These are phyloP conservation scores for Erythrophleum ivorense DNA, from an alignment of 331 rosid species.

Conservation along the genomic window DNA sequence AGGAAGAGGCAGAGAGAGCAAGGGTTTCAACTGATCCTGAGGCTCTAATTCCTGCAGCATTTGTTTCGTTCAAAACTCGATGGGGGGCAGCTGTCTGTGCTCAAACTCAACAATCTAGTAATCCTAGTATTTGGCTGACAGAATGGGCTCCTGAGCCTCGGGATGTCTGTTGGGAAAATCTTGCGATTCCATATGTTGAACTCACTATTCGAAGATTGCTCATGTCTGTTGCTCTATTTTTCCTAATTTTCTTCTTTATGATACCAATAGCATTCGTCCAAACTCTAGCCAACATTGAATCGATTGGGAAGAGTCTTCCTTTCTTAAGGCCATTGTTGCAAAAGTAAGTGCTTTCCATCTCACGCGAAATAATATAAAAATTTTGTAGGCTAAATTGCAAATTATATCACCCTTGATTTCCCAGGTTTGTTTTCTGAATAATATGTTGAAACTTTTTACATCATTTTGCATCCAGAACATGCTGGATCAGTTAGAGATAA, in stretches of 20 bases:
- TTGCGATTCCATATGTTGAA: slow-evolving; percentile 83
- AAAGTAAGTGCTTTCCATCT: slow-evolving; percentile 60
- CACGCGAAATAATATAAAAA: slow-evolving; percentile 14
- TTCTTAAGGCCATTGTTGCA: slow-evolving; percentile 73
- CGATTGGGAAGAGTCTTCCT: slow-evolving; percentile 73
- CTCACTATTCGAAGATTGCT: slow-evolving; percentile 73
- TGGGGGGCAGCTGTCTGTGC: slow-evolving; percentile 98
- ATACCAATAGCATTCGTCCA: slow-evolving; percentile 93
- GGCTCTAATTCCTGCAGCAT: slow-evolving; percentile 87
- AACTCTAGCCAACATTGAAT: slow-evolving; percentile 87
- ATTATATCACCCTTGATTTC: background rate
- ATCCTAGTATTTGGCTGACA: slow-evolving; percentile 91
- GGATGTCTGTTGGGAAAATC: slow-evolving; percentile 87
- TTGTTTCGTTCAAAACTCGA: slow-evolving; percentile 86
- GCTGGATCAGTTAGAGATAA: no score
- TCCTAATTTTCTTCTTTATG: slow-evolving; percentile 86
- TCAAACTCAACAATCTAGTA: slow-evolving; percentile 86
- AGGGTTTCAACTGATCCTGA: slow-evolving; percentile 61
- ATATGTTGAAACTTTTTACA: no score
- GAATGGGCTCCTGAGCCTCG: slow-evolving; percentile 99
- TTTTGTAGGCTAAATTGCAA: slow-evolving; percentile 1
- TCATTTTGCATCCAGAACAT: no score
- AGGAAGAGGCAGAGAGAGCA: slow-evolving; percentile 82
- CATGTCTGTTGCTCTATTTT: slow-evolving; percentile 57
- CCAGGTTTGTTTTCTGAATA: no score